phyloP scores from a whole-genome alignment of 108 stramenopile species.

The Epithemia pelagica region DNA sequence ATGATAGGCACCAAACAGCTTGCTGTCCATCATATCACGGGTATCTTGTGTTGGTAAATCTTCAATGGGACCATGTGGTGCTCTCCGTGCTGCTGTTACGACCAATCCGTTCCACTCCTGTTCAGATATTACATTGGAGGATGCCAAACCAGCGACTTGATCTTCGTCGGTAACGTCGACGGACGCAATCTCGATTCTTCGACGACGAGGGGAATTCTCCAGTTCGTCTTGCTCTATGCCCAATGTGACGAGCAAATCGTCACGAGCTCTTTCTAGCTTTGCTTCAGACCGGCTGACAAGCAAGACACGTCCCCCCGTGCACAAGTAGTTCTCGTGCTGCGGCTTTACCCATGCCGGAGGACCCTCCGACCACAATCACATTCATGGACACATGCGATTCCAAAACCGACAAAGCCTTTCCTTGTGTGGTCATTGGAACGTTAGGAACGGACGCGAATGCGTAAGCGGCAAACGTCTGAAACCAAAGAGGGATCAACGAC shows the following conservation, averaged over 20 bases:
- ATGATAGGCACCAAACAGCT: slow-evolving; percentile 55
- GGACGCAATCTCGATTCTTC: background rate
- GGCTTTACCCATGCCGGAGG: slow-evolving; percentile 61
- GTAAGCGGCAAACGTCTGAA: background rate
- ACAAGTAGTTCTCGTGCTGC: slow-evolving; percentile 34
- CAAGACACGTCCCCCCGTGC: slow-evolving; percentile 33
- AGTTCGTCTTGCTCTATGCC: background rate
- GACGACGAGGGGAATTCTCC: background rate
- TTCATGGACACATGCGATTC: background rate
- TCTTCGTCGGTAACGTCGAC: slow-evolving; percentile 50
- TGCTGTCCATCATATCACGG: slow-evolving; percentile 40
- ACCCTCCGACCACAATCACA: slow-evolving; percentile 46
- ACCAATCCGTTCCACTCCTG: slow-evolving; percentile 42
- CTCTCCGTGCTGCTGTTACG: slow-evolving; percentile 49
- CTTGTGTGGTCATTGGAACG: background rate
- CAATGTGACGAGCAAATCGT: slow-evolving; percentile 9
- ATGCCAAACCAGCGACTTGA: slow-evolving; percentile 22
- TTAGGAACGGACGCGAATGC: background rate
- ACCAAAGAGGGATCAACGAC: background rate
- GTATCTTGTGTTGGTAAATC: slow-evolving; percentile 29
- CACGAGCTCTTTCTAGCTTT: slow-evolving; percentile 29
- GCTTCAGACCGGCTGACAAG: slow-evolving; percentile 37
- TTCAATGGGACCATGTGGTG: slow-evolving; percentile 49
- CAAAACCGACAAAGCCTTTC: background rate
- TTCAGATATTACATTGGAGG: slow-evolving; percentile 18